Conservation (phyloP, 768 basidiomycete species). For the Asterophora lycoperdoides region DNA sequence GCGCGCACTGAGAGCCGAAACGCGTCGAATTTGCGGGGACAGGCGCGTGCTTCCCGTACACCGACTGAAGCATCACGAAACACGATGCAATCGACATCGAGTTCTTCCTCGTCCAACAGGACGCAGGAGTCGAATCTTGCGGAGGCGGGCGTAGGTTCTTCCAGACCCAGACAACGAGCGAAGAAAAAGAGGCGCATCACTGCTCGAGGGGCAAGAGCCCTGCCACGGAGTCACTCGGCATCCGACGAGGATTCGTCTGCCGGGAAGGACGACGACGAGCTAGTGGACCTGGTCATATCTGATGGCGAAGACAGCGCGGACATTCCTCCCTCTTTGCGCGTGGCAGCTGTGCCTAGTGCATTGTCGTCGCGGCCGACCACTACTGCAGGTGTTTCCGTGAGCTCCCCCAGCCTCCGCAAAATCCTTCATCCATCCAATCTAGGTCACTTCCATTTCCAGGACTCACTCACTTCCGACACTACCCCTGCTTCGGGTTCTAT, state of each 20-base stretch:
- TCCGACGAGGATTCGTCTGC: not conserved
- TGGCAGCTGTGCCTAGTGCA: not conserved
- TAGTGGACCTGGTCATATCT: conserved; percentile 12
- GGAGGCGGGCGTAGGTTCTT: not conserved
- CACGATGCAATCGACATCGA: conserved; percentile 10
- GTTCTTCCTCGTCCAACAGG: conserved; percentile 4
- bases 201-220: not conserved
- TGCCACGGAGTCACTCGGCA: not conserved
- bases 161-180: not conserved
- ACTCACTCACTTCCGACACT: not conserved
- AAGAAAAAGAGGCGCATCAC: not conserved
- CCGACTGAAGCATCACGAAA: not conserved
- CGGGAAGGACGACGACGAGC: conserved; percentile 4
- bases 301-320: conserved; percentile 3
- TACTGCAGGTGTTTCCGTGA: conserved; percentile 11
- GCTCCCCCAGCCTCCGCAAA: conserved; percentile 22
- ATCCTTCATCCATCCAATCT: conserved; percentile 19
- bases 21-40: not conserved
- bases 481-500: not conserved
- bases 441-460: conserved; percentile 8
- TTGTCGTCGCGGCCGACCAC: not conserved
- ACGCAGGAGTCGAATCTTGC: not conserved
- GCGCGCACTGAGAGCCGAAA: not conserved
- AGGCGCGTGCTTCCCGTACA: not conserved
- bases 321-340: not conserved